Base-by-base conservation (phyloP, 257 asterid genomes). In the Catharanthus roseus region DNA sequence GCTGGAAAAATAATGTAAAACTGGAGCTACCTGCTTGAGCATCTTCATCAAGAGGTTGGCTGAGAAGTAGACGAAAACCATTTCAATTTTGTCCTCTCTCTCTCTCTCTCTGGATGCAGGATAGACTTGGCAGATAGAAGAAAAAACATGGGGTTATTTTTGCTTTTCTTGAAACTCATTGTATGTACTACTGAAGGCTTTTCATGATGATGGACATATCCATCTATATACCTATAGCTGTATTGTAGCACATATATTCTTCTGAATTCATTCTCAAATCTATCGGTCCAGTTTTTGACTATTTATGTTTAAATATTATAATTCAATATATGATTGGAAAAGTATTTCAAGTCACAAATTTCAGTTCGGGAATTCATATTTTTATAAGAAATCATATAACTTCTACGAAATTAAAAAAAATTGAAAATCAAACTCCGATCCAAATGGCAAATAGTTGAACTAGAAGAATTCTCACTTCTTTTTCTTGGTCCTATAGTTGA, bases 1-100 rank as follows among this genome's bases (percentile, higher is more conserved):
- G 96, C 86, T 81, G 90, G 96, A 89, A 87, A 87, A 89, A 87
- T 21, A 87, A 89, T 23, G 88, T 77, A 57, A 87, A 86, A 81
- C 93, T 89, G 39, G 86, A 87, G 78, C 70, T 89, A 71, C 96
- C 96, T 4, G 96, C 96, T 29, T 89, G 84, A 85, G 85, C 67
- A 50, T 54, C 67, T 24, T 19, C 3, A 12, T n/a, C 1, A 50
- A 55, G 47, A 36, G 29, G 12, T 34, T 2, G 24, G n/a, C 34
- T 23, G 9, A 29, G 65, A 51, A 53, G 65, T 57, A 21, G 49
- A 69, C 15, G 12, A 18, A 38, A 53, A 53, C 11, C 23, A 19
- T 31, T 67, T 67, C 44, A 61, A n/a, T 61, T 61, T 61, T 61
- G 67, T 31, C 44, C 6, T 61, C 28, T 33, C 28, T 61, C 16